These are phyloP conservation scores for Mortierella sp. DNA, from an alignment of 371 early-diverging fungal genomes.

Conservation along the genomic window DNA sequence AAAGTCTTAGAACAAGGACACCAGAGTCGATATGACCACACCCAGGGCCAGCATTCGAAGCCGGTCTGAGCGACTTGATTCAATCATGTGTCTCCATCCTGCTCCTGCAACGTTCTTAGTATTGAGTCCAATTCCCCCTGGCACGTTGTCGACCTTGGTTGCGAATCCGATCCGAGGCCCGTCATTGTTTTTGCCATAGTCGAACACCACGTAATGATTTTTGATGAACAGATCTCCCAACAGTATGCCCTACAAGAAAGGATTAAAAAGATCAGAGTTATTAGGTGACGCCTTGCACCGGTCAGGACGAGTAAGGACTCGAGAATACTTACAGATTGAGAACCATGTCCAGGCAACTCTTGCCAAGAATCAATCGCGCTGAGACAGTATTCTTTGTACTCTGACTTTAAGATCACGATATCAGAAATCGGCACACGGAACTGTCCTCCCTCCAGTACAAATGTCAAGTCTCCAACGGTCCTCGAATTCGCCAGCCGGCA, in stretches of 20 bases:
- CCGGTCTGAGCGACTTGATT: neutral
- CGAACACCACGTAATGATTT: conserved; percentile 48
- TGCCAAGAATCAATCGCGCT: conserved; percentile 46
- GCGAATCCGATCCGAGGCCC: conserved; percentile 49
- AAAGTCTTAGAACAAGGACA: neutral
- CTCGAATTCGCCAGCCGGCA: conserved; percentile 37
- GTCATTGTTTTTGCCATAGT: conserved; percentile 18
- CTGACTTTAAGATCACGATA: conserved; percentile 43
- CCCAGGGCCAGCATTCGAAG: neutral
- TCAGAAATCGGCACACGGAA: conserved; percentile 47
- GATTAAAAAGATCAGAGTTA: too few species aligned
- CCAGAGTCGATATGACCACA: neutral
- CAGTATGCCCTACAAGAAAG: conserved; percentile 25
- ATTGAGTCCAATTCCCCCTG: conserved; percentile 42
- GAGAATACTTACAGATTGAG: conserved; percentile 38
- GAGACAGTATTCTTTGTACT: conserved; percentile 37
- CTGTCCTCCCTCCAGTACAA: conserved; percentile 30
- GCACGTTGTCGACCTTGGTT: conserved; percentile 20
- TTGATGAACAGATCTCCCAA: conserved; percentile 51
- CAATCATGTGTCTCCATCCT: neutral
- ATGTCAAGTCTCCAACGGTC: conserved; percentile 30
- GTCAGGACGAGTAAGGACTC: too few species aligned
- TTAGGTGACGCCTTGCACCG: too few species aligned
- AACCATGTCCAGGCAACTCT: conserved; percentile 34
- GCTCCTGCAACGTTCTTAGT: conserved; percentile 19